A percentile compares a stretch with the other conserved stretches of the same genome.
phyloP scores from a whole-genome alignment of 2,329 filamentous ascomycete genomes.

The Microascus cirrosus region DNA sequence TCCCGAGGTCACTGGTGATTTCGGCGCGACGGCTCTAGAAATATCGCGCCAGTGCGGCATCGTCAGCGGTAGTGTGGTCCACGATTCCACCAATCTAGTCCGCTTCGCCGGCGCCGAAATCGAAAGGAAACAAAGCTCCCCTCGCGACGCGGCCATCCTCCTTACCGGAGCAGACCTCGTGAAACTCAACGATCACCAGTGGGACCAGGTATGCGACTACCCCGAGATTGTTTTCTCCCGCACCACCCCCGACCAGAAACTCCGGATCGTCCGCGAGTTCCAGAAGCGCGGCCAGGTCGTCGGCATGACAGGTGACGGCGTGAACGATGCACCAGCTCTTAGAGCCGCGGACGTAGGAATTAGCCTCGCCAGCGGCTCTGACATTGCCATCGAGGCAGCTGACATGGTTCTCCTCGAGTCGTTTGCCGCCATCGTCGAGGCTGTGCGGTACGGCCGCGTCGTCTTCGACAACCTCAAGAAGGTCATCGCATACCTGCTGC shows the following conservation, averaged over 20 bases:
- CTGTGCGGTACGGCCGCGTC: slow-evolving; percentile 58
- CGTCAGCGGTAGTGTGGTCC: too few relatives aligned
- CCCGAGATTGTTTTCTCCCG: slow-evolving; percentile 62
- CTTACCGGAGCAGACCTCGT: too few relatives aligned
- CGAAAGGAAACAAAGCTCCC: too few relatives aligned
- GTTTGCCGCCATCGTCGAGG: slow-evolving; percentile 60
- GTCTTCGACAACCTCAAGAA: slow-evolving; percentile 71
- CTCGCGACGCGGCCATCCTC: too few relatives aligned
- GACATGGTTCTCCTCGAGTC: slow-evolving; percentile 60
- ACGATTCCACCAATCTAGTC: too few relatives aligned
- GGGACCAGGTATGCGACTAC: too few relatives aligned
- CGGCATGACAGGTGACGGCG: slow-evolving; percentile 66
- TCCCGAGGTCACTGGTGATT: too few relatives aligned
- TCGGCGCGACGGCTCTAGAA: too few relatives aligned
- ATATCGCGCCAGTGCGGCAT: too few relatives aligned
- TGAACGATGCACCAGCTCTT: slow-evolving; percentile 62
- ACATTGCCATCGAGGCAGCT: slow-evolving; percentile 54
- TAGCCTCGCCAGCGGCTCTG: slow-evolving; percentile 53
- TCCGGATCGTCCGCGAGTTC: slow-evolving; percentile 63
- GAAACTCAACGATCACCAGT: too few relatives aligned
- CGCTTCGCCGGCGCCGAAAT: too few relatives aligned
- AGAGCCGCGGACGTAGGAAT: slow-evolving; percentile 63
- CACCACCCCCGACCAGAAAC: slow-evolving; percentile 60
- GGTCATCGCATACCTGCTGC: too few relatives aligned
- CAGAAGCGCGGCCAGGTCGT: slow-evolving; percentile 54